Evolutionary conservation across 208 protist species (phyloP).

Genomic region (Crithidia expoeki): DNA sequence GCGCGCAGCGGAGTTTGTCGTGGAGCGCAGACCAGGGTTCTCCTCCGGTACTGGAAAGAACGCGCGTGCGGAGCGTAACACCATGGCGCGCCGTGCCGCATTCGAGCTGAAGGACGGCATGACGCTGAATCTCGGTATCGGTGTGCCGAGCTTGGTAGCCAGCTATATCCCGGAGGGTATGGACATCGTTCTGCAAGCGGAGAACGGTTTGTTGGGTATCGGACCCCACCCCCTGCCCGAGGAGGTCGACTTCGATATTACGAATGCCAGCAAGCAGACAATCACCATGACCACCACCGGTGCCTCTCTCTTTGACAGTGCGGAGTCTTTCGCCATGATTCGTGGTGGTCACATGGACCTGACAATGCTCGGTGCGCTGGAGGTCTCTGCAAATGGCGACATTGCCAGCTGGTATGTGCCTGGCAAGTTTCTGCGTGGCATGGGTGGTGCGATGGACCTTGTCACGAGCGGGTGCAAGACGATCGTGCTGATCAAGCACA

Average conservation of each 20-base stretch:
- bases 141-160: conserved; percentile 93
- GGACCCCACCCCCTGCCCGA: conserved; percentile 79
- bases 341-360: conserved; percentile 93
- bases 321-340: conserved; percentile 94
- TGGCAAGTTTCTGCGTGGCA: conserved; percentile 94
- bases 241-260: conserved; percentile 90
- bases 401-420: conserved; percentile 97
- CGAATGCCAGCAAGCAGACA: conserved; percentile 96
- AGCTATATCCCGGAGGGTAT: conserved; percentile 80
- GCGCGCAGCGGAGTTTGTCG: conserved; percentile 21
- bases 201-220: conserved; percentile 90
- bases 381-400: conserved; percentile 91
- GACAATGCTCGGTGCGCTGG: conserved; percentile 93
- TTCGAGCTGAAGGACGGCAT: conserved; percentile 95
- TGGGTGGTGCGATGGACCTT: conserved; percentile 96
- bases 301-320: conserved; percentile 71
- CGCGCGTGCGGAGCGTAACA: conserved; percentile 26
- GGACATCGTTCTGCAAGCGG: conserved; percentile 83
- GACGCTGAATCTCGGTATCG: conserved; percentile 95
- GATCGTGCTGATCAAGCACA: conserved; percentile 95
- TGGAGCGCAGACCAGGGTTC: conserved; percentile 23
- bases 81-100: conserved; percentile 93
- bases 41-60: conserved; percentile 15
- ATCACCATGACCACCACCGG: conserved; percentile 84
- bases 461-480: conserved; percentile 80